Evolutionary conservation across 352 stramenopile species (phyloP), one percentile per base, ranked within the genome.

Genomic region (Pythium scleroteichum): DNA sequence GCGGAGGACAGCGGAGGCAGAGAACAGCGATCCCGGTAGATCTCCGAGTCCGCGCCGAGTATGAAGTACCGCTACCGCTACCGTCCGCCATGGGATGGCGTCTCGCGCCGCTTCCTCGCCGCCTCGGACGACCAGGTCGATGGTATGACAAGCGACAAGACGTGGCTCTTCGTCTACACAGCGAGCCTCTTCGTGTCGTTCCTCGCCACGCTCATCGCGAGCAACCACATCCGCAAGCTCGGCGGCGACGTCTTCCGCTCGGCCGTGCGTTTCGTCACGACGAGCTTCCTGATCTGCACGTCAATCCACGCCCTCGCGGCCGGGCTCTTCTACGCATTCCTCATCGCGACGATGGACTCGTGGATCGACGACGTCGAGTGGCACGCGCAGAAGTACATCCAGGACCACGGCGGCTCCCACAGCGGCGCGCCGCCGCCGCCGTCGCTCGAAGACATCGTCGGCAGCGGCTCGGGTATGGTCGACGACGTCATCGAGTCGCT

Each of bases 201-300:
- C 53, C 44, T 71, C 50, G 66, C 77, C 57, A 82, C 73, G 33
- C 64, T 84, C 66, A 27, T 88, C 38, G 79, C 79, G 9, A 75
- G 59, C 41, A 85, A 84, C 65, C 75, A 87, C 65, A 83, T 89
- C 70, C 79, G 77, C 55, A 71, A 76, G 50, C 64, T 89, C 39
- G 75, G 76, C 59, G 79, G 79, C 19, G 79, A 89, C 72, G 59
- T 87, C 22, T 71, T 87, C 19, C 79, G 79, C 48, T 89, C 79
- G n/a, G 85, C 78, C 22, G 79, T 89, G 52, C 79, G 79, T 51
- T 89, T 89, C 58, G 79, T 89, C 38, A 86, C 85, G 47, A 71
- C 65, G 41, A 78, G 72, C 52, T 87, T 89, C 54, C 62, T 89
- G 13, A 39, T 85, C n/a, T 83, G 69, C 50, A 85, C 65, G 24